Evolutionary conservation across 257 asterid species (phyloP).

Genomic region (Penstemon newberryi): DNA sequence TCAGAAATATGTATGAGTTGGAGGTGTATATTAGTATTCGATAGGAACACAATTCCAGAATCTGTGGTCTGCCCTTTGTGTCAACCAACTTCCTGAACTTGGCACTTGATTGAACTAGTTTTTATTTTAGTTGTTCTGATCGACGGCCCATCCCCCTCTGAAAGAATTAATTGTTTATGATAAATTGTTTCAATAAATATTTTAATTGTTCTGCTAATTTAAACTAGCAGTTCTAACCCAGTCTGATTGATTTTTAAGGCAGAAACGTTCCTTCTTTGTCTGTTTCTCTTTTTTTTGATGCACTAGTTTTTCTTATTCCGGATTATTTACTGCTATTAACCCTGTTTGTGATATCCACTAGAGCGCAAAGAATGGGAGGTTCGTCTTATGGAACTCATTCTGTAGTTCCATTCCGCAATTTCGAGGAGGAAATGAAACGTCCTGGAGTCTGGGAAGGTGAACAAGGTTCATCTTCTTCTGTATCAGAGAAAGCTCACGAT

Average conservation of each 20-base stretch:
- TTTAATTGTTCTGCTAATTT: constrained; percentile 3
- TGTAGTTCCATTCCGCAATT: constrained; percentile 94
- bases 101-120: not conserved
- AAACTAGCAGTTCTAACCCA: constrained; percentile 10
- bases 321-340: not conserved
- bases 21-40: not conserved
- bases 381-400: constrained; percentile 62
- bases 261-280: not conserved
- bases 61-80: not conserved
- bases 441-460: constrained; percentile 87
- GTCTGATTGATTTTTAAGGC: not conserved
- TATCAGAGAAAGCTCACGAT: constrained; percentile 59
- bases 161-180: not conserved
- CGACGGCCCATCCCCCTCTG: not conserved
- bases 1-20: not conserved
- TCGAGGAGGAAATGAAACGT: constrained; percentile 85
- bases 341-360: constrained; percentile 30
- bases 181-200: not conserved
- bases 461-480: constrained; percentile 64
- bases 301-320: not conserved
- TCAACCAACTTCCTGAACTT: not conserved
- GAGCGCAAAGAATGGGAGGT: constrained; percentile 55
- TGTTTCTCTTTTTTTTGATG: constrained; percentile 2
- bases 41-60: not conserved
- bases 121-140: not conserved